These are phyloP conservation scores for Tuber indicum DNA, from an alignment of 495 filamentous ascomycete genomes.

Conservation along the genomic window DNA sequence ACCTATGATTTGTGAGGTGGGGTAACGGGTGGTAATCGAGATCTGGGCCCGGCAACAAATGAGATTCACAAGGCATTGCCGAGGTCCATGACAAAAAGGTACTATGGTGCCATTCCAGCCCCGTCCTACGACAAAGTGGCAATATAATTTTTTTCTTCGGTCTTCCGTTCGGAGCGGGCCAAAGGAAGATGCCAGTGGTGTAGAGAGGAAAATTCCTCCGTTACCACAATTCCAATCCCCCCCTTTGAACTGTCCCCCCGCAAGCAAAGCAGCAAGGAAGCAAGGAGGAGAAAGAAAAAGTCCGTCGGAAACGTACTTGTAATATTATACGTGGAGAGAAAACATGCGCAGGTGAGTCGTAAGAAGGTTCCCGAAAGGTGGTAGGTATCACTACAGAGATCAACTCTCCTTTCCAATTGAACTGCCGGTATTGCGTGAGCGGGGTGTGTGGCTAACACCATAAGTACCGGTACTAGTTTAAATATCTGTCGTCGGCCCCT, in stretches of 20 bases:
- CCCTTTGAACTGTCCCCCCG: constrained; percentile 7
- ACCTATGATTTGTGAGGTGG: background rate
- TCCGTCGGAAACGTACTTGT: background rate
- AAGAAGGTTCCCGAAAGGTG: constrained; percentile 19
- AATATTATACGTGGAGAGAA: background rate
- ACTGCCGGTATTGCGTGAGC: constrained; percentile 35
- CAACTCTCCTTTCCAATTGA: constrained; percentile 4
- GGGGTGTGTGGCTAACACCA: constrained; percentile 27
- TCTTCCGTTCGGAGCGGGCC: background rate
- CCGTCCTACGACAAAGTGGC: background rate
- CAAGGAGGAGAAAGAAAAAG: background rate
- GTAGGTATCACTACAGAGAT: background rate
- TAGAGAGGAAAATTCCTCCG: constrained; percentile 6
- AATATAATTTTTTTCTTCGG: constrained; percentile 1
- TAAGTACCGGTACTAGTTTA: constrained; percentile 15
- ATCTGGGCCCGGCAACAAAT: background rate
- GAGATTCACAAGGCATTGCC: background rate
- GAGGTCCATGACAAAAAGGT: constrained; percentile 13
- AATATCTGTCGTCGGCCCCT: constrained; percentile 25
- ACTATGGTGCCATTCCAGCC: constrained; percentile 29
- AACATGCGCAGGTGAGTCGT: constrained; percentile 13
- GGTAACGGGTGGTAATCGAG: background rate
- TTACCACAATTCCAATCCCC: constrained; percentile 8
- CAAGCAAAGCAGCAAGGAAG: background rate
- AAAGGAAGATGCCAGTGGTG: background rate